Conservation (phyloP, 352 stramenopile species). For the Pythium angustatum region DNA sequence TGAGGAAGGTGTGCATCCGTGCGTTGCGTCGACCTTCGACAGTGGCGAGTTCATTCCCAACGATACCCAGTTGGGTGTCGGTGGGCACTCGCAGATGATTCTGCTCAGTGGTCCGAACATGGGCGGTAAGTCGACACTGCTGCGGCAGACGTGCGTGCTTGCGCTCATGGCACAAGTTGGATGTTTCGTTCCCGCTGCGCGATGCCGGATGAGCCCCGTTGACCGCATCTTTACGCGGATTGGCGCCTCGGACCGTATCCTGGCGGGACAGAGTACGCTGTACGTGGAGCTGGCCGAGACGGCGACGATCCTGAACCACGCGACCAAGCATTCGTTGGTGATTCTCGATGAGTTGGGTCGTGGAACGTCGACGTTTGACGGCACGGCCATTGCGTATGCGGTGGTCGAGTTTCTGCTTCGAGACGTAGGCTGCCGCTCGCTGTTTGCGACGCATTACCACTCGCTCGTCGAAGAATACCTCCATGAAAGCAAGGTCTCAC, state of each 20-base stretch:
- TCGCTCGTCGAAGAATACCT: slow-evolving; percentile 91
- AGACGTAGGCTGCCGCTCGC: slow-evolving; percentile 88
- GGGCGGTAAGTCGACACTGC: slow-evolving; percentile 98
- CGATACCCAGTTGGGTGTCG: slow-evolving; percentile 90
- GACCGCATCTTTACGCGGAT: slow-evolving; percentile 99
- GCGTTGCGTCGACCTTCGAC: slow-evolving; percentile 83
- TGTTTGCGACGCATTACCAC: slow-evolving; percentile 99
- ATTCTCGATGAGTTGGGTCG: slow-evolving; percentile 99
- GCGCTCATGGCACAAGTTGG: slow-evolving; percentile 99
- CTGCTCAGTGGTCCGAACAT: slow-evolving; percentile 98
- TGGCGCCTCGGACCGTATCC: slow-evolving; percentile 97
- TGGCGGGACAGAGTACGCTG: slow-evolving; percentile 99
- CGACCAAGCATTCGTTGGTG: slow-evolving; percentile 95
- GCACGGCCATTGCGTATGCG: slow-evolving; percentile 97
- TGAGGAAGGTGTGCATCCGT: slow-evolving; percentile 94
- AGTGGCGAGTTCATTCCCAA: slow-evolving; percentile 97
- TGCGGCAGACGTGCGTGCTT: slow-evolving; percentile 98
- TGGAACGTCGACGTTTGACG: slow-evolving; percentile 99
- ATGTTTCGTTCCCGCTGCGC: slow-evolving; percentile 97
- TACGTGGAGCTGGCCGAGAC: slow-evolving; percentile 99
- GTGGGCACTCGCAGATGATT: slow-evolving; percentile 70
- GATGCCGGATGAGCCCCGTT: slow-evolving; percentile 93
- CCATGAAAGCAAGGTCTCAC: slow-evolving; percentile 54
- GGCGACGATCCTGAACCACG: slow-evolving; percentile 95
- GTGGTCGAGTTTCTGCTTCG: slow-evolving; percentile 94